Evolutionary conservation across 306 rosid genomes (phyloP).

Genomic region (Cucurbita argyrosperma): DNA sequence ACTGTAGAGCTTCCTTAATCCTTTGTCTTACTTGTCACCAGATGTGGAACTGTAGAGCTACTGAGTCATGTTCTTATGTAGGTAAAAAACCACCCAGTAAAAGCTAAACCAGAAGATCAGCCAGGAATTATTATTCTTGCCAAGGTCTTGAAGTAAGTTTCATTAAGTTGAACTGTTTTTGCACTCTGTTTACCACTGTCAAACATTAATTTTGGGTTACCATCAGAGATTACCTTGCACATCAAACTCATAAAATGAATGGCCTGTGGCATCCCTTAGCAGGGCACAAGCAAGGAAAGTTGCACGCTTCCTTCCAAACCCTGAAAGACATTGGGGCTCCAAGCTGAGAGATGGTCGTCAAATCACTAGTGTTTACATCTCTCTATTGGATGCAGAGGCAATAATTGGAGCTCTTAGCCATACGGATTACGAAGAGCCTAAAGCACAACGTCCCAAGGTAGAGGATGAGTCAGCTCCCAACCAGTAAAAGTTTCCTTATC

Average conservation of each 20-base stretch:
- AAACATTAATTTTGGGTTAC: neutral
- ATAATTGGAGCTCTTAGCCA: slow-evolving; percentile 43
- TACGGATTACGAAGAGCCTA: slow-evolving; percentile 33
- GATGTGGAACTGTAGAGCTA: neutral
- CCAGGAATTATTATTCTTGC: slow-evolving; percentile 84
- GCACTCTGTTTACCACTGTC: neutral
- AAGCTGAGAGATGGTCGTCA: slow-evolving; percentile 87
- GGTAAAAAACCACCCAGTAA: slow-evolving; percentile 89
- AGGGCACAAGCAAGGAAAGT: slow-evolving; percentile 88
- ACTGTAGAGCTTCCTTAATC: neutral
- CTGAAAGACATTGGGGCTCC: slow-evolving; percentile 96
- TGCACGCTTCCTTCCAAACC: slow-evolving; percentile 86
- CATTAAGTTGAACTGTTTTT: neutral
- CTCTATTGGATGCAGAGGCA: slow-evolving; percentile 71
- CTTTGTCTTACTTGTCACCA: neutral
- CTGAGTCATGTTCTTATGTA: neutral
- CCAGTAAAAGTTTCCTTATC: neutral
- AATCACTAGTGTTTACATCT: slow-evolving; percentile 77
- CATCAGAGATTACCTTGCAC: neutral
- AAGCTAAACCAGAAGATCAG: slow-evolving; percentile 71
- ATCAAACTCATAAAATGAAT: neutral
- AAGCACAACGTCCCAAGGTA: slow-evolving; percentile 45
- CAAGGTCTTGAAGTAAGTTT: slow-evolving; percentile 69
- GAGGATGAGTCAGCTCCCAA: slow-evolving; percentile 19
- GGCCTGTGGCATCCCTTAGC: slow-evolving; percentile 41